Base-by-base conservation (phyloP, 2,329 filamentous ascomycete species). In the Elsinoe arachidis region DNA sequence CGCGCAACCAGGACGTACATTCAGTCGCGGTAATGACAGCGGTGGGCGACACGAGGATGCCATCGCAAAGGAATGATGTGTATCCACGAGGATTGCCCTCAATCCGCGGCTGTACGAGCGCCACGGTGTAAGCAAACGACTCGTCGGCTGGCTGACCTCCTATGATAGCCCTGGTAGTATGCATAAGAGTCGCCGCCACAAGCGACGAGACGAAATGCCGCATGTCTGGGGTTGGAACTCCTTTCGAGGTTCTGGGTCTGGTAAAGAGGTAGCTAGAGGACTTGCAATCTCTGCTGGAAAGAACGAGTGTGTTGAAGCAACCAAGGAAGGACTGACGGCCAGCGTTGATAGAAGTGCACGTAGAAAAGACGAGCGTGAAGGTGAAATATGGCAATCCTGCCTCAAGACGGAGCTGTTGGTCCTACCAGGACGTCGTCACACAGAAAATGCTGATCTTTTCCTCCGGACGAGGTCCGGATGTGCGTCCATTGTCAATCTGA, bases 61-160 rank as follows among this genome's bases (percentile, higher is more conserved):
- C 59, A 21, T 39, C 53, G 56, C 59, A 60, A 26, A 60, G 57
- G 56, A 58, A 60, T 5, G 59, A 58, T 3, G 56, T 58, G 21
- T 52, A 53, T 49, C 56, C 56, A 34, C 34, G 7, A 5, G 55
- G 39, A 15, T 46, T 44, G 34, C 44, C 44, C 12, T 38, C 58
- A 10, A 59, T 33, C n/a, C 30, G 30, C 0, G 58, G 58, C 52
- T 59, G 58, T 7, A 56, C 47, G 3, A 59, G 35, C 4, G 58
- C 54, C 15, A 56, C 53, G 1, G 58, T 59, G 30, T 34, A 59
- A 19, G 34, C 53, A 15, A 49, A 10, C 2, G 39, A 43, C 10
- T 23, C 17, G 14, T 43, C 39, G 7, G 54, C 54, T 19, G 39
- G 39, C n/a, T 46, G 39, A 34, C 54, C 54, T 14, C 54, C 54